These are phyloP conservation scores for Carex cristatella DNA, from an alignment of 176 grass and related monocot species.

Conservation along the genomic window DNA sequence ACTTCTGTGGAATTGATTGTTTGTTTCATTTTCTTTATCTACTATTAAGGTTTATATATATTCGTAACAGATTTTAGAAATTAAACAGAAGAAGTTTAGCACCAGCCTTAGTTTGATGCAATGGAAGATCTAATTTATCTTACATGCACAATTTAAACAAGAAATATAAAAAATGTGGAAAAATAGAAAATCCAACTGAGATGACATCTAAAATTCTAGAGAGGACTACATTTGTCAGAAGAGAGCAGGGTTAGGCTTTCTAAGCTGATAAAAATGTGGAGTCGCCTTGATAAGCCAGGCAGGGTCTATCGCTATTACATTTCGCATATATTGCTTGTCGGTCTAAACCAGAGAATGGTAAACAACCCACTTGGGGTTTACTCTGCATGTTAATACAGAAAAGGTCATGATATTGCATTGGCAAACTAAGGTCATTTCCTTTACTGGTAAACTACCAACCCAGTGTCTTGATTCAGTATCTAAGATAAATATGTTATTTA, in stretches of 20 bases:
- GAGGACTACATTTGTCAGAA: slow-evolving; percentile 30
- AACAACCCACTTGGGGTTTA: slow-evolving; percentile 95
- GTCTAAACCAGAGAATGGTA: slow-evolving; percentile 91
- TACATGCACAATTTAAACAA: not conserved
- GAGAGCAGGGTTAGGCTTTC: slow-evolving; percentile 54
- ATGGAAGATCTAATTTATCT: not conserved
- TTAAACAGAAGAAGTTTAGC: too few species aligned
- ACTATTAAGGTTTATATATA: too few species aligned
- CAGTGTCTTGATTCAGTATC: too few species aligned
- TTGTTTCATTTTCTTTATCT: too few species aligned
- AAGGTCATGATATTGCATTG: not conserved
- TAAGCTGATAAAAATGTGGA: slow-evolving; percentile 83
- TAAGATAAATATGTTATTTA: too few species aligned
- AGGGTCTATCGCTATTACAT: slow-evolving; percentile 83
- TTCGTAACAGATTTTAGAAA: too few species aligned
- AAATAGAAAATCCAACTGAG: not conserved
- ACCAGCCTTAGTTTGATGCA: too few species aligned
- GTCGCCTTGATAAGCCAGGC: slow-evolving; percentile 93
- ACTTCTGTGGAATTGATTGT: too few species aligned
- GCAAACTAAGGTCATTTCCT: not conserved
- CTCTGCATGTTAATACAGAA: slow-evolving; percentile 36
- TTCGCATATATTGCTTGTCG: slow-evolving; percentile 94
- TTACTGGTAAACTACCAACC: too few species aligned
- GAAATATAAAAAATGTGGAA: not conserved
- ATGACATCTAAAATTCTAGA: not conserved